Percentiles rank a stretch among this genome's conserved stretches.
Conservation (phyloP, 805 yeast species). For the Debaryomyces maramus region DNA sequence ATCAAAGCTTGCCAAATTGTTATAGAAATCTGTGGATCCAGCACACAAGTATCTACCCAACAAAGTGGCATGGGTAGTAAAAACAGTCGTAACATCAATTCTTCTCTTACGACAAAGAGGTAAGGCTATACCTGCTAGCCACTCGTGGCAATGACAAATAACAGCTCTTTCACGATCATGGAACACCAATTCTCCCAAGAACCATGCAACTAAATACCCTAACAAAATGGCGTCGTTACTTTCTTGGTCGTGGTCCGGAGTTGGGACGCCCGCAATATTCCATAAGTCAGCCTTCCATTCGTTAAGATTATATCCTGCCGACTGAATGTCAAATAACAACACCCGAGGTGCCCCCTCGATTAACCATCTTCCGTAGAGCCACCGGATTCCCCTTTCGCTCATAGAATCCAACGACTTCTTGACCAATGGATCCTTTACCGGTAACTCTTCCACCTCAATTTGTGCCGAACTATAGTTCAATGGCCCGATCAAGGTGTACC, state of each 20-base stretch:
- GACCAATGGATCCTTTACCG: slow-evolving; percentile 54
- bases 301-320: slow-evolving; percentile 66
- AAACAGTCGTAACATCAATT: slow-evolving; percentile 90
- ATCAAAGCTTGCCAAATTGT: slow-evolving; percentile 83
- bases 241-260: slow-evolving; percentile 86
- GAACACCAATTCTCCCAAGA: slow-evolving; percentile 87
- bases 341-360: slow-evolving; percentile 98
- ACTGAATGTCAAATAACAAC: slow-evolving; percentile 77
- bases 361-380: slow-evolving; percentile 92
- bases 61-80: slow-evolving; percentile 96
- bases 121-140: slow-evolving; percentile 96
- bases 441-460: slow-evolving; percentile 78
- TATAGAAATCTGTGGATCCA: slow-evolving; percentile 93
- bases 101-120: slow-evolving; percentile 90
- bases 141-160: slow-evolving; percentile 93
- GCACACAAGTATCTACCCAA: slow-evolving; percentile 95
- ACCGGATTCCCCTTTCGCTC: slow-evolving; percentile 77
- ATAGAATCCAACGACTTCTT: slow-evolving; percentile 70
- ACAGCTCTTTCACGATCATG: slow-evolving; percentile 86
- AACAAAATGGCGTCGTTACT: slow-evolving; percentile 89
- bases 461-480: slow-evolving; percentile 71
- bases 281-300: slow-evolving; percentile 96
- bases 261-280: slow-evolving; percentile 88
- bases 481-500: slow-evolving; percentile 88
- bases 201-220: slow-evolving; percentile 96